phyloP scores from a whole-genome alignment of 805 yeast genomes.

The Brettanomyces naardenensis region DNA sequence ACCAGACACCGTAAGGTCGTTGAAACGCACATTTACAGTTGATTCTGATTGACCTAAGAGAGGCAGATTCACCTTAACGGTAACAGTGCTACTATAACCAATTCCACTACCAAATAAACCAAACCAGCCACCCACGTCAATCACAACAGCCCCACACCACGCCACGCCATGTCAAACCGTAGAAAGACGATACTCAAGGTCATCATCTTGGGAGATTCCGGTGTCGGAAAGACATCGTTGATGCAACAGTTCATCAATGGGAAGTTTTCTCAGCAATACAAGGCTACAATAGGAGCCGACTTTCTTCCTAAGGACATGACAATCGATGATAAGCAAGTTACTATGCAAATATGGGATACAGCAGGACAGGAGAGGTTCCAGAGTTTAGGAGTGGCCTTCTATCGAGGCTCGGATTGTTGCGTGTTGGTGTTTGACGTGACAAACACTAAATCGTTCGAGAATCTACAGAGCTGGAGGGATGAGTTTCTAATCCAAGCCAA shows the following conservation, averaged over 20 bases:
- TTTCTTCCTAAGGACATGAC: constrained; percentile 85
- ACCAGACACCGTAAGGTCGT: no score
- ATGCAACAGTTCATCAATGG: constrained; percentile 97
- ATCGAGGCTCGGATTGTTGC: constrained; percentile 97
- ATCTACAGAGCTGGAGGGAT: constrained; percentile 86
- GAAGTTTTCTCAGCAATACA: constrained; percentile 90
- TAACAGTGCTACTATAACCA: no score
- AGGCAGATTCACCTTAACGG: no score
- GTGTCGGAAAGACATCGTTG: constrained; percentile 94
- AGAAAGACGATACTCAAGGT: constrained; percentile 77
- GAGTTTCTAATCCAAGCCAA: constrained; percentile 92
- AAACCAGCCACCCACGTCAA: no score
- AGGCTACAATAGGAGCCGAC: constrained; percentile 97
- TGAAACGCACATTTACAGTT: no score
- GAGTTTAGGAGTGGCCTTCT: constrained; percentile 92
- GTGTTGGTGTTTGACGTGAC: constrained; percentile 94
- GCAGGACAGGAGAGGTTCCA: constrained; percentile 99
- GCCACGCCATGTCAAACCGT: neutral
- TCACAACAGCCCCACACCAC: no score
- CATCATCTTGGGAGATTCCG: constrained; percentile 92
- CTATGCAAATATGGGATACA: constrained; percentile 94
- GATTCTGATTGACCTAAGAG: no score
- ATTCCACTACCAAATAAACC: no score
- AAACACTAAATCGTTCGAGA: constrained; percentile 87
- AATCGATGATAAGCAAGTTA: constrained; percentile 75